Base-by-base conservation (phyloP, 2,329 filamentous ascomycete genomes). In the Teratosphaeria epicoccoides region DNA sequence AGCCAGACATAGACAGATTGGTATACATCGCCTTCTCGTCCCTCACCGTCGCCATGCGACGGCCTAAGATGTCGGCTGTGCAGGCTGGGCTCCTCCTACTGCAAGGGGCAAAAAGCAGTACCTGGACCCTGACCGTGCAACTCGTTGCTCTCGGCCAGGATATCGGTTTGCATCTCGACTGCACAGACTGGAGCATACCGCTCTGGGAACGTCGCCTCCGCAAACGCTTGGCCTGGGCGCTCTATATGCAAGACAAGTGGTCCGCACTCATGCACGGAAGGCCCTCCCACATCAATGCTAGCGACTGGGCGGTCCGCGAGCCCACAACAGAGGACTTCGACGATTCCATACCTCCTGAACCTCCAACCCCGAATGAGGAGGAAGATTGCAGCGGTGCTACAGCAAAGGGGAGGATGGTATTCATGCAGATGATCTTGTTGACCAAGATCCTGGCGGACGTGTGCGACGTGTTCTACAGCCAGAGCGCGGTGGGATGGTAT, bases 211-310 rank as follows among this genome's bases (percentile, higher is more conserved):
- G 86, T 60, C 86, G 88, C 0, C 68, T 95, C 53, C 79, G 90
- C 55, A 93, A 91, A 66, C 81, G 90, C 47, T 78, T 95, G 43
- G 88, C 88, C 1, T 95, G 90, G 89, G 89, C 87, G 2, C 70
- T 95, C 48, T 95, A 93, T 66, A 91, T 94, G 84, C 88, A 95
- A 70, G 90, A 96, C 69, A 94, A 87, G 68, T 95, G 89, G 89
- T 87, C 86, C 14, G 84, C 88, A 1, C 74, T 95, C 20, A 83
- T 93, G 23, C 87, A 94, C 63, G 88, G 88, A 9, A 83, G 88
- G 10, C 89, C 88, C 0, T 93, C 88, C 4, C 88, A 94, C 59
- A 82, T 84, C 51, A 79, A 80, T 56, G 69, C 75, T 17, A 72
- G 76, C 20, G 82, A 94, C 67, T 95, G 88, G 88, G 88, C 84